A percentile compares a stretch with the other conserved stretches of the same genome.
Evolutionary conservation across 164 flowering plant genomes (phyloP).

Genomic region (Piper longum): DNA sequence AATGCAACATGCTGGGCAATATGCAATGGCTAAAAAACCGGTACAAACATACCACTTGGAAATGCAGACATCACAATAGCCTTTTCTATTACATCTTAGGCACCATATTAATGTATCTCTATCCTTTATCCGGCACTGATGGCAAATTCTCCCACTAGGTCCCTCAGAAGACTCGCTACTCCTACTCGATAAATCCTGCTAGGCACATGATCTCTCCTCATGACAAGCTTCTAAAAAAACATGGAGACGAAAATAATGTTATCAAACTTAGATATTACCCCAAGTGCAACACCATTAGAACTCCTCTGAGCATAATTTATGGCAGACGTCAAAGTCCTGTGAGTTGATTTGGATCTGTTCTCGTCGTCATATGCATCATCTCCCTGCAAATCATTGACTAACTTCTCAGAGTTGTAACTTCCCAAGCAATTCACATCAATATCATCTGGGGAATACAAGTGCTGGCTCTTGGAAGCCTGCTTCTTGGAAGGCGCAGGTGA

Average conservation of each 20-base stretch:
- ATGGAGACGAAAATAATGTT: neutral
- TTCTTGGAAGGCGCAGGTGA: constrained; percentile 27
- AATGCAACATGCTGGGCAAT: too few species aligned
- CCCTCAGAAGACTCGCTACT: constrained; percentile 66
- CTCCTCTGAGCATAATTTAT: constrained; percentile 33
- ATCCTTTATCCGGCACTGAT: constrained; percentile 67
- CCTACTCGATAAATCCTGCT: constrained; percentile 35
- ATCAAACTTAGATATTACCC: constrained; percentile 11
- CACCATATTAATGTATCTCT: constrained; percentile 60
- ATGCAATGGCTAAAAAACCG: neutral
- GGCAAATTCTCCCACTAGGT: constrained; percentile 61
- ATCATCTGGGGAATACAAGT: constrained; percentile 44
- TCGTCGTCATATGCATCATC: constrained; percentile 43
- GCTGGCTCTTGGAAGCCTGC: constrained; percentile 21
- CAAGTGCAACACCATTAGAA: constrained; percentile 28
- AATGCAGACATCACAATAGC: constrained; percentile 73
- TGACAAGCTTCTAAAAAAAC: neutral
- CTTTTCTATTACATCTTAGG: constrained; percentile 67
- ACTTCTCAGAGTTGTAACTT: constrained; percentile 21
- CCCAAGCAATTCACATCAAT: constrained; percentile 30
- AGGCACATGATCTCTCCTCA: neutral
- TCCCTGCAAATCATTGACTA: constrained; percentile 26
- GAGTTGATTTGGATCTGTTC: constrained; percentile 23
- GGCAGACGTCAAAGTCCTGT: constrained; percentile 26
- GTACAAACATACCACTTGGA: constrained; percentile 51